A percentile compares a stretch with the other conserved stretches of the same genome.
Conservation (phyloP, 1,284 basidiomycete genomes). For the Ustilago shanxiensis region DNA sequence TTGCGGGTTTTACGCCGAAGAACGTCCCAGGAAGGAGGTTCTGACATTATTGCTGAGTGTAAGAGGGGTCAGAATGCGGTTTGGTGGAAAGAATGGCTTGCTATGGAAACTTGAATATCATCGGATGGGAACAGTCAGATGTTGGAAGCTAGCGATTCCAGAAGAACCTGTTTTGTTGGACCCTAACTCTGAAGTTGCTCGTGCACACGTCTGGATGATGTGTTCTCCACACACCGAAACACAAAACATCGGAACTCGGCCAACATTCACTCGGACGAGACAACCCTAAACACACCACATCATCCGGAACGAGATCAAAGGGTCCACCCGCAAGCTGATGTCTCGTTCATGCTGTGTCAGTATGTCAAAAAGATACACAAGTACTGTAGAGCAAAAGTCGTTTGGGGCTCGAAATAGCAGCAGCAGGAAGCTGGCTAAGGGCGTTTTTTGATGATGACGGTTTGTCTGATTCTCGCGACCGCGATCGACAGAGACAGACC, state of each 20-base stretch:
- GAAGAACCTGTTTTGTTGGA: neutral
- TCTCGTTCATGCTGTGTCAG: too few relatives aligned
- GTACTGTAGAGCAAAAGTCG: too few relatives aligned
- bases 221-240: neutral
- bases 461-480: neutral
- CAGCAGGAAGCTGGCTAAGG: too few relatives aligned
- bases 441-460: too few relatives aligned
- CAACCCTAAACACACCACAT: too few relatives aligned
- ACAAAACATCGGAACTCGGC: neutral
- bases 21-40: conserved; percentile 70
- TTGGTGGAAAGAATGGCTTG: neutral
- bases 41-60: neutral
- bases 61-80: too few relatives aligned
- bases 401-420: too few relatives aligned
- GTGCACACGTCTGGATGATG: neutral
- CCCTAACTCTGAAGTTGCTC: neutral
- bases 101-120: neutral
- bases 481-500: neutral
- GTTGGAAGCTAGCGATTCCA: too few relatives aligned
- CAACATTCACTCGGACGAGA: conserved; percentile 1
- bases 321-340: too few relatives aligned
- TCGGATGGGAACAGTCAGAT: too few relatives aligned
- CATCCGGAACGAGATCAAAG: too few relatives aligned
- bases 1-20: conserved; percentile 86
- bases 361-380: too few relatives aligned